Evolutionary conservation across 2,329 filamentous ascomycete species (phyloP).

Genomic region (Phialocephala subalpina): DNA sequence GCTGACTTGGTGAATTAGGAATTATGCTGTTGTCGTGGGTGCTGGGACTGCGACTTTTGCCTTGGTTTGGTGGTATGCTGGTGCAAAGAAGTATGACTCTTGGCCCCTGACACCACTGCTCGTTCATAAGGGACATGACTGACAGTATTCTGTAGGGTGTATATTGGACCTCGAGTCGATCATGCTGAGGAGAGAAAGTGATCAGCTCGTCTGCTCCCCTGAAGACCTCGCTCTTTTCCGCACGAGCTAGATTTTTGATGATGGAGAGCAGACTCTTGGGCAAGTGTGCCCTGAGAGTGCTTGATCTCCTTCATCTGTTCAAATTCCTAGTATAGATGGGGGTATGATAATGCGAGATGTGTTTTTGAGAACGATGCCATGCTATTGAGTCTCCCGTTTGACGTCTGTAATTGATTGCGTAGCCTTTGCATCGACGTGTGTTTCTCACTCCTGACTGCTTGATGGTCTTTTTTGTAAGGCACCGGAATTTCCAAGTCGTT

Average conservation of each 20-base stretch:
- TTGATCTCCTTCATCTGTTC: not conserved
- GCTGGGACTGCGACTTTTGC: not conserved
- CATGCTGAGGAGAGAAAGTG: conserved; percentile 9
- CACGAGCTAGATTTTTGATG: not conserved
- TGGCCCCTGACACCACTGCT: not conserved
- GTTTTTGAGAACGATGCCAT: not conserved
- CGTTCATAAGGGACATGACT: not conserved
- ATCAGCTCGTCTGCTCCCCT: conserved; percentile 1
- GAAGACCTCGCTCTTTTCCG: conserved; percentile 1
- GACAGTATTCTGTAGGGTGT: not conserved
- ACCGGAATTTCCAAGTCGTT: no score
- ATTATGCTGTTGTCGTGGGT: conserved; percentile 1
- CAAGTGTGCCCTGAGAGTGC: not conserved
- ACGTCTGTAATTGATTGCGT: not conserved
- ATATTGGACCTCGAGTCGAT: not conserved
- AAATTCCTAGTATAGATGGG: not conserved
- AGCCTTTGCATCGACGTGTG: no score
- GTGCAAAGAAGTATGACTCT: not conserved
- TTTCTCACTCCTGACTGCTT: no score
- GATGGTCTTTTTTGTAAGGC: no score
- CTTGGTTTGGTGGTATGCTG: conserved; percentile 7
- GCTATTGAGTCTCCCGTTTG: not conserved
- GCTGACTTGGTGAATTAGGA: not conserved
- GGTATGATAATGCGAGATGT: not conserved
- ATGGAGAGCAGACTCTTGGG: not conserved